These are phyloP conservation scores for Chernovozyma sophiae-reginae DNA, from an alignment of 1,139 yeast genomes.

Conservation along the genomic window DNA sequence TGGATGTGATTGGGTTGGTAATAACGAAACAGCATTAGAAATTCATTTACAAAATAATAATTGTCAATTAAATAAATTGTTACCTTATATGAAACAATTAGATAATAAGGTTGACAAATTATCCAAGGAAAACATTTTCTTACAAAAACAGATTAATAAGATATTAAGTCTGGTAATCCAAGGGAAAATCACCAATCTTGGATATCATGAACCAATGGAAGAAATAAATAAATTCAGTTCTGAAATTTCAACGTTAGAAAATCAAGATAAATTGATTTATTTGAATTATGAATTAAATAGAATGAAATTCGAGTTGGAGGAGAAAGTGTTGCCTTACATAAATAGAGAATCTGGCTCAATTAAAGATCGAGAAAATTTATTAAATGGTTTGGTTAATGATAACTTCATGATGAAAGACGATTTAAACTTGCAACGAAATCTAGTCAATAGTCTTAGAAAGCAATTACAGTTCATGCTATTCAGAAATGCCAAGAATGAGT, in stretches of 20 bases:
- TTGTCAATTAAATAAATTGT: constrained; percentile 31
- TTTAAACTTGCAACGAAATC: constrained; percentile 41
- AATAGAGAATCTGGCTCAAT: constrained; percentile 24
- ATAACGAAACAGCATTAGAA: constrained; percentile 35
- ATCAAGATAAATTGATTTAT: constrained; percentile 31
- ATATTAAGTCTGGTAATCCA: constrained; percentile 47
- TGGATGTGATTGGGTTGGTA: constrained; percentile 42
- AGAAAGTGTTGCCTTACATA: constrained; percentile 36
- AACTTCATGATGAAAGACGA: constrained; percentile 47
- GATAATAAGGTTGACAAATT: constrained; percentile 17
- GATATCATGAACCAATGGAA: constrained; percentile 45
- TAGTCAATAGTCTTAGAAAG: constrained; percentile 45
- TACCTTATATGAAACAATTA: constrained; percentile 26
- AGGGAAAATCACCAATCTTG: constrained; percentile 50
- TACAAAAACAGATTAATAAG: constrained; percentile 42
- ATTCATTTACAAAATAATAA: constrained; percentile 30
- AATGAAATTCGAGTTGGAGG: constrained; percentile 40
- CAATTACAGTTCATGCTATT: constrained; percentile 49
- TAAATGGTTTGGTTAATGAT: constrained; percentile 39
- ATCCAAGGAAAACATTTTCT: constrained; percentile 23
- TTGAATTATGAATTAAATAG: constrained; percentile 38
- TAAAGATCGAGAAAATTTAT: constrained; percentile 33
- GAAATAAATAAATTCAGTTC: constrained; percentile 32
- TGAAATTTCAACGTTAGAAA: constrained; percentile 11
- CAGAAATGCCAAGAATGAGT: constrained; percentile 14